These are phyloP conservation scores for Cladosporium velox DNA, from an alignment of 2,329 filamentous ascomycete genomes.

Conservation along the genomic window DNA sequence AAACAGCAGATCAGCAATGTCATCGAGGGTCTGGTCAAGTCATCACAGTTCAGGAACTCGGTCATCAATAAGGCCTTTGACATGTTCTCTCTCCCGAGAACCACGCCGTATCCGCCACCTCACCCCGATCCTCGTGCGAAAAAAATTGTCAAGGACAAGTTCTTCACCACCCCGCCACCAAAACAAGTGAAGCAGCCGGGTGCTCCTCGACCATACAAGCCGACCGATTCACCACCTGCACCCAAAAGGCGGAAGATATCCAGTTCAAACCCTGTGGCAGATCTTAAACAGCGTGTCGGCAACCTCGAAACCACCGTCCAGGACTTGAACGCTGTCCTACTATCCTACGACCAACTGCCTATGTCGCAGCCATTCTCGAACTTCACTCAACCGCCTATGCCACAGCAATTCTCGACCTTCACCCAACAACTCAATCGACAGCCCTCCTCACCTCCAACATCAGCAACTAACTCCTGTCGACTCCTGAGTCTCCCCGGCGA, in stretches of 20 bases:
- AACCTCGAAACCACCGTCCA: background rate
- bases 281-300: background rate
- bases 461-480: background rate
- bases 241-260: background rate
- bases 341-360: background rate
- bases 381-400: background rate
- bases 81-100: background rate
- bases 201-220: background rate
- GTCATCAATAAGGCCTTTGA: background rate
- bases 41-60: background rate
- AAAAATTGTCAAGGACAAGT: background rate
- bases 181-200: background rate
- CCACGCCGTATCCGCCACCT: background rate
- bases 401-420: background rate
- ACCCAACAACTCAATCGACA: background rate
- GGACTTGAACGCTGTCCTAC: background rate
- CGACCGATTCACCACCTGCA: background rate
- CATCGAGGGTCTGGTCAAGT: background rate
- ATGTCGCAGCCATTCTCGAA: background rate
- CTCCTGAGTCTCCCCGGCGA: conserved; percentile 7
- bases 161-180: background rate
- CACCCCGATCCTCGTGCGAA: background rate
- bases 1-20: background rate
- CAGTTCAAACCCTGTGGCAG: background rate
- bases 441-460: background rate